These are phyloP conservation scores for Parmelia sp. DNA, from an alignment of 495 filamentous ascomycete species.

Conservation along the genomic window DNA sequence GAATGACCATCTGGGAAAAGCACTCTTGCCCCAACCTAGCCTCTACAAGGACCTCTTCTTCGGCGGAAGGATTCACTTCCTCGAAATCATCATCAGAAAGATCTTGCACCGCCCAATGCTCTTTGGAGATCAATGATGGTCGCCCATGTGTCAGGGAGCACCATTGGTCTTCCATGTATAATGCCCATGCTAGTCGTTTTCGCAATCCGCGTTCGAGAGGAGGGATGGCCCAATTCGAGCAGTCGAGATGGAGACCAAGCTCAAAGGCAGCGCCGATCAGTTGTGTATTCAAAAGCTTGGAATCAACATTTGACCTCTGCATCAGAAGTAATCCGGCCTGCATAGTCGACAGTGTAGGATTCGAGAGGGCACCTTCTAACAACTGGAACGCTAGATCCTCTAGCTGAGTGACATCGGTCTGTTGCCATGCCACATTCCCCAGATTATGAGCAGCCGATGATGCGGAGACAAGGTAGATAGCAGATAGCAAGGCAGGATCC, in stretches of 20 bases:
- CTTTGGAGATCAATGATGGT: conserved; percentile 48
- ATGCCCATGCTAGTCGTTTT: conserved; percentile 53
- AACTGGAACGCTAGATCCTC: conserved; percentile 71
- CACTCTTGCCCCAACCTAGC: conserved; percentile 44
- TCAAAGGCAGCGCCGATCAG: conserved; percentile 50
- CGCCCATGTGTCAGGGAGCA: conserved; percentile 50
- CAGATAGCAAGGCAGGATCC: conserved; percentile 76
- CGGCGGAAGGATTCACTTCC: conserved; percentile 32
- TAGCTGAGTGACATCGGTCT: conserved; percentile 67
- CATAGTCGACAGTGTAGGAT: conserved; percentile 86
- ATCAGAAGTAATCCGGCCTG: conserved; percentile 86
- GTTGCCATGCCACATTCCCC: conserved; percentile 54
- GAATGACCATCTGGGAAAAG: conserved; percentile 53
- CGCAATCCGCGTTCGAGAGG: conserved; percentile 50
- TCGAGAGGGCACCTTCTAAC: conserved; percentile 68
- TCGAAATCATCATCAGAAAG: conserved; percentile 47
- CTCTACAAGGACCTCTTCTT: conserved; percentile 33
- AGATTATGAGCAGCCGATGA: conserved; percentile 80
- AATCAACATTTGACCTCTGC: conserved; percentile 79
- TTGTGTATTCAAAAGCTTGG: conserved; percentile 81
- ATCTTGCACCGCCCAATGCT: conserved; percentile 53
- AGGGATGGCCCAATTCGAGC: conserved; percentile 49
- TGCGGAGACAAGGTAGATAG: conserved; percentile 83
- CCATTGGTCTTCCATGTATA: conserved; percentile 59
- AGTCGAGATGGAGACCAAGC: conserved; percentile 53